phyloP scores from a whole-genome alignment of 1,284 basidiomycete genomes.

The Phellopilus nigrolimitatus region DNA sequence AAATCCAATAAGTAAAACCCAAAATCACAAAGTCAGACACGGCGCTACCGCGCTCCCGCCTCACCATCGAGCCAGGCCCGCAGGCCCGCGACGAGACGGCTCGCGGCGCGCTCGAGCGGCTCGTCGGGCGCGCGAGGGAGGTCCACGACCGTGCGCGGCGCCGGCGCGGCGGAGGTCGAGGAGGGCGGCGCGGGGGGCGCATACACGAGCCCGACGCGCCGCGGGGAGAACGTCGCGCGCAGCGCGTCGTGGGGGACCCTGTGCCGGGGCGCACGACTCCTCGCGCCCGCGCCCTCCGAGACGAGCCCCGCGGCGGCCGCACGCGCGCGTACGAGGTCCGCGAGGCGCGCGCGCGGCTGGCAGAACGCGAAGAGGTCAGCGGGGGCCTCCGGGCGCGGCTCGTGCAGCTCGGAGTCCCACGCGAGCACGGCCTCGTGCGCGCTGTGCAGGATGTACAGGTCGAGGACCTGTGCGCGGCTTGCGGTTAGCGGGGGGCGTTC shows the following conservation, averaged over 20 bases:
- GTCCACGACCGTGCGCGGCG: conserved; percentile 18
- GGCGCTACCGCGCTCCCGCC: not conserved
- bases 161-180: conserved; percentile 1
- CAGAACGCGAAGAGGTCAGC: conserved; percentile 23
- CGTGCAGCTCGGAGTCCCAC: conserved; percentile 22
- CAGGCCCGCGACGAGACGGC: conserved; percentile 19
- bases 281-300: not conserved
- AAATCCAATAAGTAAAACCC: no score
- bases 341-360: conserved; percentile 18
- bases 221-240: conserved; percentile 7
- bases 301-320: conserved; percentile 17
- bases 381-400: conserved; percentile 20
- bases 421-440: conserved; percentile 24
- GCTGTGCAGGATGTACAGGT: conserved; percentile 23
- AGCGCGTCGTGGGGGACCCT: conserved; percentile 4
- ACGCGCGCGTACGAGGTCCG: conserved; percentile 15
- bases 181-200: conserved; percentile 2
- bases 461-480: conserved; percentile 17
- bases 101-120: conserved; percentile 22
- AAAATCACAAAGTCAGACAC: no score
- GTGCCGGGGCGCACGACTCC: not conserved
- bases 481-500: not conserved
- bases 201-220: conserved; percentile 18
- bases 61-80: conserved; percentile 14
- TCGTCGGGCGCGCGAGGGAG: conserved; percentile 20